phyloP scores from a whole-genome alignment of 805 yeast genomes.

The Starmera quercuum region DNA sequence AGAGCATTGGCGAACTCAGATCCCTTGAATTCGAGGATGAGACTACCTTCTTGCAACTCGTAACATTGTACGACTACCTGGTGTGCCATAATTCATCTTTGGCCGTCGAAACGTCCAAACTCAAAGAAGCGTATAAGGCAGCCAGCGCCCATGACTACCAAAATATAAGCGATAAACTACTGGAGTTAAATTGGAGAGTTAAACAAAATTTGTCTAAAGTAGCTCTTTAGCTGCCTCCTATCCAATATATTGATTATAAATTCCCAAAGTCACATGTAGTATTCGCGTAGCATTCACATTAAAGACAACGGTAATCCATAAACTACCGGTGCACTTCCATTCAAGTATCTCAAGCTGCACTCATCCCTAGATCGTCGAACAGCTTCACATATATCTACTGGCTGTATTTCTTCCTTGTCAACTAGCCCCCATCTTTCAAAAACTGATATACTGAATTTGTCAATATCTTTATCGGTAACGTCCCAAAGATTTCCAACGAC shows the following conservation, averaged over 20 bases:
- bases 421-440: constrained; percentile 63
- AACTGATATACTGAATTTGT: constrained; percentile 57
- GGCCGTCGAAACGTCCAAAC: constrained; percentile 5
- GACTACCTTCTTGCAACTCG: constrained; percentile 24
- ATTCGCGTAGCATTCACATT: too few relatives aligned
- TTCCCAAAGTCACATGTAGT: too few relatives aligned
- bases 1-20: constrained; percentile 16
- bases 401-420: constrained; percentile 10
- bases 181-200: constrained; percentile 20
- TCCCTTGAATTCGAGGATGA: constrained; percentile 21
- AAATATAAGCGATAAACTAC: constrained; percentile 8
- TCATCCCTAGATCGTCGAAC: constrained; percentile 52
- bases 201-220: constrained; percentile 4
- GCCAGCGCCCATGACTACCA: constrained; percentile 8
- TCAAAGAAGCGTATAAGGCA: constrained; percentile 7
- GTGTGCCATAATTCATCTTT: constrained; percentile 3
- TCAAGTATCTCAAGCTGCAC: constrained; percentile 67
- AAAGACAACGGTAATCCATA: constrained; percentile 72
- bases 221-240: neutral
- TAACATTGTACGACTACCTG: constrained; percentile 30
- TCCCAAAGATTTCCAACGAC: constrained; percentile 89
- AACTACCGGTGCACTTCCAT: constrained; percentile 89
- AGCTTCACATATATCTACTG: constrained; percentile 42
- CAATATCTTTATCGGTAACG: constrained; percentile 94
- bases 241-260: neutral